Evolutionary conservation across 345 rosid genomes (phyloP).

Genomic region (Bretschneidera sinensis): DNA sequence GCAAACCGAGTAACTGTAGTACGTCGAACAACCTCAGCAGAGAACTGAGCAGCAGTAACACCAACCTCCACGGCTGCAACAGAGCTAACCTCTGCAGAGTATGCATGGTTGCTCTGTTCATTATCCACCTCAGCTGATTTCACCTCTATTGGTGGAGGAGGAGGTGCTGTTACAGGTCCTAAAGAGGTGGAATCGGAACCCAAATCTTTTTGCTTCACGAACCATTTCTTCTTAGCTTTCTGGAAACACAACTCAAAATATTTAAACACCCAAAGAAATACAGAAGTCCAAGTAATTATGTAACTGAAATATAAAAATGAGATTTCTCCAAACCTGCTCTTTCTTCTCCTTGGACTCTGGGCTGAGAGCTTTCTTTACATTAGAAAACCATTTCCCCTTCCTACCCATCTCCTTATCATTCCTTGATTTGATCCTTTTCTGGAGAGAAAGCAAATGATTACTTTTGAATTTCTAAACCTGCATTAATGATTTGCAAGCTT

Average conservation of each 20-base stretch:
- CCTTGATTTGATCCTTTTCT: slow-evolving; percentile 16
- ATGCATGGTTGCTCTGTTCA: slow-evolving; percentile 32
- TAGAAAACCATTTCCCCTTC: slow-evolving; percentile 90
- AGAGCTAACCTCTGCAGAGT: slow-evolving; percentile 26
- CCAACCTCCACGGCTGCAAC: slow-evolving; percentile 22
- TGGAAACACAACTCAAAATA: slow-evolving; percentile 5
- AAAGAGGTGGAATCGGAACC: slow-evolving; percentile 29
- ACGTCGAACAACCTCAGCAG: slow-evolving; percentile 37
- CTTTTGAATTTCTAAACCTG: neutral
- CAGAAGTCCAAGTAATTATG: no score
- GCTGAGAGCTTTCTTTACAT: slow-evolving; percentile 79
- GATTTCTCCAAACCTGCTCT: slow-evolving; percentile 34
- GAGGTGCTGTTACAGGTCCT: slow-evolving; percentile 21
- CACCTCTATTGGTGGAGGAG: slow-evolving; percentile 50
- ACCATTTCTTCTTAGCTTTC: slow-evolving; percentile 46
- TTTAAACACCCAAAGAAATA: neutral
- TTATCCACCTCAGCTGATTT: slow-evolving; percentile 37
- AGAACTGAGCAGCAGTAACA: slow-evolving; percentile 24
- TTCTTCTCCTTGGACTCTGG: slow-evolving; percentile 61
- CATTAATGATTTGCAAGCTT: neutral
- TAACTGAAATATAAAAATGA: neutral
- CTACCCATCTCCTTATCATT: slow-evolving; percentile 74
- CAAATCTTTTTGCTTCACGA: slow-evolving; percentile 39
- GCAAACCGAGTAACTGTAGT: slow-evolving; percentile 30
- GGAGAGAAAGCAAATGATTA: slow-evolving; percentile 2